These are phyloP conservation scores for Dendrobium officinale DNA, from an alignment of 106 monocot species.

Conservation along the genomic window DNA sequence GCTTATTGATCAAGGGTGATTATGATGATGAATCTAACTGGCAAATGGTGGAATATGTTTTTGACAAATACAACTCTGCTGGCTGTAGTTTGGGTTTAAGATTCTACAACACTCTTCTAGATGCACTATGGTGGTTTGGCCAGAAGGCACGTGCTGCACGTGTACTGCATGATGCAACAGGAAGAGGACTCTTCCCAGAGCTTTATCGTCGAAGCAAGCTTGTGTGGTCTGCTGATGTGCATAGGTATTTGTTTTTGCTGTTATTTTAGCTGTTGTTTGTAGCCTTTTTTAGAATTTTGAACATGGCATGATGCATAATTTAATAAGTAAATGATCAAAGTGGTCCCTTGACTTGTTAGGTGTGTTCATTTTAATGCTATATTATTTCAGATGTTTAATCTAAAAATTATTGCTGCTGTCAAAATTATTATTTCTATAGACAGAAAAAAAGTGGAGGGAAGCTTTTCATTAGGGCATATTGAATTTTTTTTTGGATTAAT, in stretches of 20 bases:
- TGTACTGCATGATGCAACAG: conserved; percentile 59
- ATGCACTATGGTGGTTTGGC: conserved; percentile 90
- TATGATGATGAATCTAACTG: conserved; percentile 94
- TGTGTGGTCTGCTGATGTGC: conserved; percentile 92
- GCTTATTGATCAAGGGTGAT: conserved; percentile 79
- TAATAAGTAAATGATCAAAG: too few species aligned
- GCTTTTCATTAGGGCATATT: too few species aligned
- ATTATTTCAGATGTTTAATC: too few species aligned
- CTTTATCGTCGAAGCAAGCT: conserved; percentile 72
- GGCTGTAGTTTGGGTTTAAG: conserved; percentile 75
- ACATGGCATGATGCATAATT: not conserved
- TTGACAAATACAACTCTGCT: conserved; percentile 70
- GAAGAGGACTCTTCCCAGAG: conserved; percentile 73
- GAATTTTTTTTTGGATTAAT: too few species aligned
- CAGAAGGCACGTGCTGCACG: conserved; percentile 69
- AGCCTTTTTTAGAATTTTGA: not conserved
- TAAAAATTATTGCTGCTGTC: too few species aligned
- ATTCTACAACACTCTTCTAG: conserved; percentile 80
- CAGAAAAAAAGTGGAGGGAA: too few species aligned
- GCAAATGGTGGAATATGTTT: conserved; percentile 98
- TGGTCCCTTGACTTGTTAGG: too few species aligned
- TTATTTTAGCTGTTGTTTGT: not conserved
- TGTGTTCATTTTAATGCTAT: too few species aligned
- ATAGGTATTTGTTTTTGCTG: conserved; percentile 40
- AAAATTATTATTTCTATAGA: too few species aligned